These are phyloP conservation scores for Aspergillus persii DNA, from an alignment of 2,329 filamentous ascomycete species.

Conservation along the genomic window DNA sequence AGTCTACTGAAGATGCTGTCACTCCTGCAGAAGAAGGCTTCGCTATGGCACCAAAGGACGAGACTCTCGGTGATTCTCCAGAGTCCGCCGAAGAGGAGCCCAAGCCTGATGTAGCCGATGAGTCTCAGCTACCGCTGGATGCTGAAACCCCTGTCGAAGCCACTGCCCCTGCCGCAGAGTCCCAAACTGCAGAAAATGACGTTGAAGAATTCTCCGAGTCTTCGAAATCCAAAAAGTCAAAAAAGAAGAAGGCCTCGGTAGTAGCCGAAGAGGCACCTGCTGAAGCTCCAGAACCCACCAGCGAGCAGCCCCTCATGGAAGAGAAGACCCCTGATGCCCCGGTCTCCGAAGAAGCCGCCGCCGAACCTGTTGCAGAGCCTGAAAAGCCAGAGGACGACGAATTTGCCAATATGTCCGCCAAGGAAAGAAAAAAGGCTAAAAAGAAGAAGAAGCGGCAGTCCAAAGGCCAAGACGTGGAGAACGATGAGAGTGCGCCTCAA, in stretches of 20 bases:
- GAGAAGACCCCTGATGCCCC: not conserved
- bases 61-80: not conserved
- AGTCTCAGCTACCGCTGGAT: not conserved
- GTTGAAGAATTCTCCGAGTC: slow-evolving; percentile 10
- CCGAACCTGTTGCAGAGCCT: not conserved
- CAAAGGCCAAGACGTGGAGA: slow-evolving; percentile 24
- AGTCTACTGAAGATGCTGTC: not conserved
- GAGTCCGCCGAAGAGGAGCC: not conserved
- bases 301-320: not conserved
- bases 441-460: slow-evolving; percentile 44
- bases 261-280: slow-evolving; percentile 19
- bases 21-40: not conserved
- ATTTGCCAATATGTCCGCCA: slow-evolving; percentile 31
- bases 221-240: slow-evolving; percentile 36
- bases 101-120: not conserved
- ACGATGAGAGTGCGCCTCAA: slow-evolving; percentile 9
- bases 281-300: not conserved
- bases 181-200: slow-evolving; percentile 2
- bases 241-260: slow-evolving; percentile 26
- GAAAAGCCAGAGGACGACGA: slow-evolving; percentile 10
- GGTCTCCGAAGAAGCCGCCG: not conserved
- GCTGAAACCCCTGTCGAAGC: not conserved
- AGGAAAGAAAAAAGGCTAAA: slow-evolving; percentile 49
- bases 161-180: not conserved
- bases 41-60: not conserved